Evolutionary conservation across 768 basidiomycete species (phyloP), one percentile per base, ranked within the genome.

Genomic region (Suillus plorans): DNA sequence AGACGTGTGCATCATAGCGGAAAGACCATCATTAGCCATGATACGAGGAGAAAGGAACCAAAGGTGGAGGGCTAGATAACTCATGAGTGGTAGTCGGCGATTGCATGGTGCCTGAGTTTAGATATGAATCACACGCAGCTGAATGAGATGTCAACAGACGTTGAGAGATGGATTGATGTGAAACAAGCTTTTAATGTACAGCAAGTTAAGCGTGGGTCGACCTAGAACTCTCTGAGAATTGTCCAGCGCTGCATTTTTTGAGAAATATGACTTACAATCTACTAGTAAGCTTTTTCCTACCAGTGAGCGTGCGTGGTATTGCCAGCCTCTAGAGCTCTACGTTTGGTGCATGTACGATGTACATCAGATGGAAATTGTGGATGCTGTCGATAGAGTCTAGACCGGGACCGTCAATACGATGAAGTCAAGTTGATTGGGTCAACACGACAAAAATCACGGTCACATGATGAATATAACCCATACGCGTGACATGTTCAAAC

Each of bases 401-500:
- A n/a, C 45, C n/a, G 9, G n/a, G 20, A 44, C 8, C 4, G 20
- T 20, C 16, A 36, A 18, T 42, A 14, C 16, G 7, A 44, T 20
- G 8, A 8, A 44, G 42, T 44, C 42, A 20, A 44, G 42, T 44
- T 20, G 10, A 37, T 12, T n/a, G n/a, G 36, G 10, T 10, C 36
- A 37, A 60, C 34, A 22, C 55, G 41, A 63, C 45, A 34, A 60
- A 60, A 63, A 64, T 68, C 74, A 25, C 65, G 74, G 65, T 76
- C 73, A 74, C 73, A 70, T 74, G 73, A 76, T 6, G 5, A 14
- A 36, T 18, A 22, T 55, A 36, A 61, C 16, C 44, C 13, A 31
- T 60, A 18, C 58, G 58, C 58, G 58, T 59, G 74, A 74, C 72
- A 64, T 68, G 74, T 74, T 76, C 64, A 67, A 72, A 50, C 50